Evolutionary conservation across 768 basidiomycete genomes (phyloP).

Genomic region (Lentinula guzmanii): DNA sequence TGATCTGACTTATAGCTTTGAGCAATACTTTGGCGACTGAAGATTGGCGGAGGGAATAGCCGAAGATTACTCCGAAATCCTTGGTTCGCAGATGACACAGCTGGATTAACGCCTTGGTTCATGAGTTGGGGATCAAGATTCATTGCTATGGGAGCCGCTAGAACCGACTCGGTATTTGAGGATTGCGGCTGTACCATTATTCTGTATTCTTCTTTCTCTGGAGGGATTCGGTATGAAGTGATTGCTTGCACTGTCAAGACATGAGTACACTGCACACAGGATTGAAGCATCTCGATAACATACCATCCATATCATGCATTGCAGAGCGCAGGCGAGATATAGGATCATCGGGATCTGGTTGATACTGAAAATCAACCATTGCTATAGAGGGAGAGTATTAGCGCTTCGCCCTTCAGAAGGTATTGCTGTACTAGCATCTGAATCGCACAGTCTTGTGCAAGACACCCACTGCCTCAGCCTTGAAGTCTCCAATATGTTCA

Average conservation of each 20-base stretch:
- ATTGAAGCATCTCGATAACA: slow-evolving; percentile 11
- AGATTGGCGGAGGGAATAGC: slow-evolving; percentile 84
- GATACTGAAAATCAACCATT: slow-evolving; percentile 92
- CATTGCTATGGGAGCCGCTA: slow-evolving; percentile 16
- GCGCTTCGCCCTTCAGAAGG: background rate
- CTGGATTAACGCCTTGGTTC: slow-evolving; percentile 11
- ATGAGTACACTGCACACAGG: background rate
- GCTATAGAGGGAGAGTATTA: slow-evolving; percentile 35
- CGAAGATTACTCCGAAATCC: slow-evolving; percentile 50
- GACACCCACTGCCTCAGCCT: slow-evolving; percentile 64
- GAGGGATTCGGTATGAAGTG: slow-evolving; percentile 60
- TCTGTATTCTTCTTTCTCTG: slow-evolving; percentile 61
- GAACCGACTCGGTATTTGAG: slow-evolving; percentile 13
- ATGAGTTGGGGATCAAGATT: slow-evolving; percentile 50
- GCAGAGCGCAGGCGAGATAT: slow-evolving; percentile 62
- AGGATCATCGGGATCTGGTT: slow-evolving; percentile 68
- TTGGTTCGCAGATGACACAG: slow-evolving; percentile 2
- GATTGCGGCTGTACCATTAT: slow-evolving; percentile 19
- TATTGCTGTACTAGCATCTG: slow-evolving; percentile 55
- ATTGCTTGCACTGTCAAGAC: slow-evolving; percentile 60
- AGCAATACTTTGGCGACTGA: slow-evolving; percentile 75
- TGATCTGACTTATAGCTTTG: slow-evolving; percentile 69
- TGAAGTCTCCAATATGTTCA: slow-evolving; percentile 60
- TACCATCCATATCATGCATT: slow-evolving; percentile 83
- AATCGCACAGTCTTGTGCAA: slow-evolving; percentile 84